Evolutionary conservation across 192 early-diverging fungal species (phyloP), one percentile per base, ranked within the genome.

Genomic region (Coemansia biformis): DNA sequence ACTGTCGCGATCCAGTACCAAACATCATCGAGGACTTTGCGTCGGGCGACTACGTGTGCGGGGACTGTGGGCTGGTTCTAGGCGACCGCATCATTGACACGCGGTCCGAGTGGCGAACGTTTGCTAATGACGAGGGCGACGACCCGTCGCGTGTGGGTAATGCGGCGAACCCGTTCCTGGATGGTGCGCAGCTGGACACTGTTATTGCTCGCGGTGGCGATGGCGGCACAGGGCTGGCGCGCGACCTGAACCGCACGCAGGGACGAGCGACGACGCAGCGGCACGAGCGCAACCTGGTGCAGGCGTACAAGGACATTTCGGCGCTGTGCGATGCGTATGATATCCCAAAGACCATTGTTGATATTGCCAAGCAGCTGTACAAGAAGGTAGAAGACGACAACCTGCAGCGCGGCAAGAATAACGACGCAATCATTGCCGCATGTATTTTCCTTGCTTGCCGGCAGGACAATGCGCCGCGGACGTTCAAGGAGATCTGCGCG

Each of bases 71-170:
- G 8, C 68, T 95, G 14, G 88, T 98, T 5, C 78, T 98, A 11
- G 91, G 91, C 14, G 85, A 93, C 64, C 81, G 93, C n/a, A 91
- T 98, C 51, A 92, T 98, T 43, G 95, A 98, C 74, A 98, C 95
- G 22, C 83, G 93, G 10, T 91, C 88, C 1, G 95, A 98, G 63
- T 98, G 95, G 95, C 86, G 95, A 40, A 73, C 69, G 9, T 73
- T 73, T 61, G 63, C 57, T n/a, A 66, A 73, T 23, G 63, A 66
- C 38, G 69, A 73, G 9, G 69, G 69, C 16, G 63, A 60, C 46
- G 69, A 73, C 39, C 69, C 62, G 9, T 66, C 62, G 42, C 69
- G 69, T 18, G 69, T 73, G 15, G 69, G 69, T 24, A 58, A 52
- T 26, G 69, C 69, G 2, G 61, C 63, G 8, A 73, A 66, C 34